Evolutionary conservation across 2,329 filamentous ascomycete genomes (phyloP).

Genomic region (Emergomyces orientalis): DNA sequence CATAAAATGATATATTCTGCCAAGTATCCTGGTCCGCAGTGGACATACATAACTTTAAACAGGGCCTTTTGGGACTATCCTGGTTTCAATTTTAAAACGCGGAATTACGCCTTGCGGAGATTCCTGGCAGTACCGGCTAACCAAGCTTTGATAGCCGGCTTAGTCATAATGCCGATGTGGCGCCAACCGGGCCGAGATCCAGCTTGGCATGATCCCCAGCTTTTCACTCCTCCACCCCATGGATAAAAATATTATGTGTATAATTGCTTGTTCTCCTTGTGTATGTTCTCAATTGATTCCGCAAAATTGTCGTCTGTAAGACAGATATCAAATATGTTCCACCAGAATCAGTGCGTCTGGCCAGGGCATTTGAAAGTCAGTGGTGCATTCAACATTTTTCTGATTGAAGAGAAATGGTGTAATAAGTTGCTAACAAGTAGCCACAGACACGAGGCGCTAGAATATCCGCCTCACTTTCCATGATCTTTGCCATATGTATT

Average conservation of each 20-base stretch:
- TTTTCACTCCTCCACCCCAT: too few species aligned
- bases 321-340: background rate
- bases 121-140: background rate
- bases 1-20: background rate
- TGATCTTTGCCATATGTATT: too few species aligned
- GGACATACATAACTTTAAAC: background rate
- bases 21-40: too few species aligned
- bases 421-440: background rate
- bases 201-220: too few species aligned
- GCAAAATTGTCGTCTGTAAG: background rate
- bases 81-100: background rate
- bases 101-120: background rate
- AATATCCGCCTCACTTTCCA: background rate
- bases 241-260: background rate
- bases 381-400: background rate
- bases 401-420: background rate
- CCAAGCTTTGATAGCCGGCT: background rate
- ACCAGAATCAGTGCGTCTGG: background rate
- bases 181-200: background rate
- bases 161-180: background rate
- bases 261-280: background rate
- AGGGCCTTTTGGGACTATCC: background rate
- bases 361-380: background rate
- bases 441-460: background rate
- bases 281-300: background rate